These are phyloP conservation scores for Kazachstania sp. DNA, from an alignment of 1,139 yeast species.

Conservation along the genomic window DNA sequence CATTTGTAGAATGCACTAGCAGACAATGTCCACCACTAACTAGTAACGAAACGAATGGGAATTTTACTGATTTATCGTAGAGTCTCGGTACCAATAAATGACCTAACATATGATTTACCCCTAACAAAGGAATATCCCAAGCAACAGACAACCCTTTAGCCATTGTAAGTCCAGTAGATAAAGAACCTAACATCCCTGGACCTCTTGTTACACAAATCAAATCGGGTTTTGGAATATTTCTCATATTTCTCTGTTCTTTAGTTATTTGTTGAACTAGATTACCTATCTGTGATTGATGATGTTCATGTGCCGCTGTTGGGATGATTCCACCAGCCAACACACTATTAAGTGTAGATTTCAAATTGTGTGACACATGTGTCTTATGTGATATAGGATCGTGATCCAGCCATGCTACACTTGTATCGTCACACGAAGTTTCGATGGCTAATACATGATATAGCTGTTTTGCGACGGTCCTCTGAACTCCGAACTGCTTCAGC, in stretches of 20 bases:
- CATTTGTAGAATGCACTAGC: conserved; percentile 57
- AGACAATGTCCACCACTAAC: conserved; percentile 96
- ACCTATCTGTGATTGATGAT: conserved; percentile 58
- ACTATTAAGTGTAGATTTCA: conserved; percentile 61
- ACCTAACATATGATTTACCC: conserved; percentile 96
- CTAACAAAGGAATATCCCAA: conserved; percentile 67
- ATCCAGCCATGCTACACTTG: conserved; percentile 65
- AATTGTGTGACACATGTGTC: conserved; percentile 33
- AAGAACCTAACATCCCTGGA: conserved; percentile 93
- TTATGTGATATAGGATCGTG: background rate
- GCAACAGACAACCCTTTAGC: conserved; percentile 82
- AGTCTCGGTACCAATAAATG: conserved; percentile 71
- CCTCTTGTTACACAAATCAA: conserved; percentile 87
- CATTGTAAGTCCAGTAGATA: conserved; percentile 71
- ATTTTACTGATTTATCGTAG: conserved; percentile 33
- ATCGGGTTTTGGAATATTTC: conserved; percentile 44
- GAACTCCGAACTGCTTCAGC: too few species aligned
- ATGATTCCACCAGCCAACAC: conserved; percentile 70
- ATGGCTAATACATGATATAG: conserved; percentile 59
- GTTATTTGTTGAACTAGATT: conserved; percentile 31
- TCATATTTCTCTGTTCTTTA: conserved; percentile 27
- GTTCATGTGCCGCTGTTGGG: conserved; percentile 77
- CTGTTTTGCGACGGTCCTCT: background rate
- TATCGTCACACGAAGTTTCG: conserved; percentile 93
- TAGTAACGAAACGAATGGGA: conserved; percentile 71